A percentile compares a stretch with the other conserved stretches of the same genome.
Conservation (phyloP, 176 grass and related monocot genomes). For the Triticum turgidum region DNA sequence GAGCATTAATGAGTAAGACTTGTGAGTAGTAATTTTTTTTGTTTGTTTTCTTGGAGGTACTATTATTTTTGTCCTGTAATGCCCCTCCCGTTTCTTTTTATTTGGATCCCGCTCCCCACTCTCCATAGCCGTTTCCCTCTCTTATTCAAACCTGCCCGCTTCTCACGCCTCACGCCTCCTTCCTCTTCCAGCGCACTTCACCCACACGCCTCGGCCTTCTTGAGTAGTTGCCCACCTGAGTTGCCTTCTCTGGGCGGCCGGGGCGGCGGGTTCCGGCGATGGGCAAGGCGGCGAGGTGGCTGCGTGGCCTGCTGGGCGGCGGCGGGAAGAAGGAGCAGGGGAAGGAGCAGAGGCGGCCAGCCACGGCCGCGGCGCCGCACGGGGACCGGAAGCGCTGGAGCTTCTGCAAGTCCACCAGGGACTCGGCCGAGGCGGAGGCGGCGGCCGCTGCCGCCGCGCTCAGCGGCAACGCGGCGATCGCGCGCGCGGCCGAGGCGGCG, state of each 20-base stretch:
- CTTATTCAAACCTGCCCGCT: conserved; percentile 43
- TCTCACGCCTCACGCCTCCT: conserved; percentile 17
- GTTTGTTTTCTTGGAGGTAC: neutral
- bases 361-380: neutral
- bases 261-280: conserved; percentile 35
- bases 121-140: conserved; percentile 49
- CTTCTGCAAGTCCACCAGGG: conserved; percentile 62
- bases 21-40: neutral
- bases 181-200: neutral
- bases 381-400: conserved; percentile 87
- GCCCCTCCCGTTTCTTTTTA: conserved; percentile 33
- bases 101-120: conserved; percentile 17
- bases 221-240: neutral
- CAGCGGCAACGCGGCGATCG: conserved; percentile 30
- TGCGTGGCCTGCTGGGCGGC: conserved; percentile 57
- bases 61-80: conserved; percentile 20
- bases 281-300: conserved; percentile 83
- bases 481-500: conserved; percentile 44
- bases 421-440: conserved; percentile 20
- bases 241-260: neutral
- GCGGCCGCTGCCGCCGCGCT: neutral
- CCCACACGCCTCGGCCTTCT: neutral
- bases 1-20: neutral
- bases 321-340: conserved; percentile 61
- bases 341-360: conserved; percentile 38